Conservation (phyloP, 352 stramenopile genomes). For the Phytophthora colocasiae region DNA sequence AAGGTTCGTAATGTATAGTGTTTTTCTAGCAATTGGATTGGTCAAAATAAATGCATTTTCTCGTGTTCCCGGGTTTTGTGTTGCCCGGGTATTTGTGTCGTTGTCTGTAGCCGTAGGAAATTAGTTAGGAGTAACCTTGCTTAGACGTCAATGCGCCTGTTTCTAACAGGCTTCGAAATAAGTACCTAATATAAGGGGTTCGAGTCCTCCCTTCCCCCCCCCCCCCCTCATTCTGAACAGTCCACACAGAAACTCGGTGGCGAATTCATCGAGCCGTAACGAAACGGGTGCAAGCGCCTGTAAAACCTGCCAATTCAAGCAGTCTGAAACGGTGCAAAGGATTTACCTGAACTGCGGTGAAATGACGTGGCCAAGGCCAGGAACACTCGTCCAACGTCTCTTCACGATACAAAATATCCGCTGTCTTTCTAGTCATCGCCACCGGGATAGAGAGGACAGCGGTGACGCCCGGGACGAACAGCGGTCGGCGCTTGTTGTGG, state of each 20-base stretch:
- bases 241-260: background rate
- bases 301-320: background rate
- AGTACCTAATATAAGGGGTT: too few species aligned
- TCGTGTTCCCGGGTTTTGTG: too few species aligned
- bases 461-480: slow-evolving; percentile 6
- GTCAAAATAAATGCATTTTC: too few species aligned
- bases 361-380: background rate
- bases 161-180: too few species aligned
- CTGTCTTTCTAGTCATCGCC: slow-evolving; percentile 21
- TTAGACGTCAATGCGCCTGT: too few species aligned
- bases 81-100: too few species aligned
- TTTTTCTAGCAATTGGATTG: too few species aligned
- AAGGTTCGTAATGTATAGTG: too few species aligned
- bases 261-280: too few species aligned
- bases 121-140: too few species aligned
- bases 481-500: slow-evolving; percentile 22
- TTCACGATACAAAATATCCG: slow-evolving; percentile 20
- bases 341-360: background rate
- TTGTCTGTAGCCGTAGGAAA: too few species aligned
- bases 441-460: slow-evolving; percentile 18
- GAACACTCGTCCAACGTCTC: background rate
- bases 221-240: slow-evolving; percentile 2
- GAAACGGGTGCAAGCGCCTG: slow-evolving; percentile 11
- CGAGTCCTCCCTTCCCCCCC: too few species aligned
- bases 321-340: slow-evolving; percentile 1